Evolutionary conservation across 257 asterid species (phyloP).

Genomic region (Verbena officinalis): DNA sequence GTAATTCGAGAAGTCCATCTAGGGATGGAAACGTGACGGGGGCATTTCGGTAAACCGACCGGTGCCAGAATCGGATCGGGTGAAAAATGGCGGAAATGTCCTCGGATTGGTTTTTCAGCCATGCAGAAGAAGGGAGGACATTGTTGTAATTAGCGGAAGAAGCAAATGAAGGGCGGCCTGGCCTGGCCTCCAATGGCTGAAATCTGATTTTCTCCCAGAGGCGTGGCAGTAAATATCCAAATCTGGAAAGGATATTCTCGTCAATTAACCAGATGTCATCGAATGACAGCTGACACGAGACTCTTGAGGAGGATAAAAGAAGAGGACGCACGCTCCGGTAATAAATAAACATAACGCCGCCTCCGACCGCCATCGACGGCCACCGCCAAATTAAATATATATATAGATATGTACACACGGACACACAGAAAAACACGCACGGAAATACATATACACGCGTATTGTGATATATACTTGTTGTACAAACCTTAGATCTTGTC

Average conservation of each 20-base stretch:
- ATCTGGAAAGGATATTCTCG: slow-evolving; percentile 38
- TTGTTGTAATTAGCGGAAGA: slow-evolving; percentile 18
- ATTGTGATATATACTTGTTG: neutral
- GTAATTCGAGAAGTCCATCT: slow-evolving; percentile 9
- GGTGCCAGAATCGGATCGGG: slow-evolving; percentile 25
- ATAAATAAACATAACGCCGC: slow-evolving; percentile 20
- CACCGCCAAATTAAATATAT: slow-evolving; percentile 16
- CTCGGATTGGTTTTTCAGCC: slow-evolving; percentile 15
- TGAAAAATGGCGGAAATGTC: slow-evolving; percentile 15
- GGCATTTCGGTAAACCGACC: slow-evolving; percentile 36
- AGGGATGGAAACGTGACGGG: slow-evolving; percentile 27
- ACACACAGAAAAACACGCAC: neutral
- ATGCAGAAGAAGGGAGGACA: slow-evolving; percentile 38
- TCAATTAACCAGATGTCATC: slow-evolving; percentile 29
- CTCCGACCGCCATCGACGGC: slow-evolving; percentile 29
- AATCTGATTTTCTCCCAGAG: slow-evolving; percentile 42
- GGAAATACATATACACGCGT: neutral
- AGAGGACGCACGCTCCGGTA: neutral
- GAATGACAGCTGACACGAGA: slow-evolving; percentile 39
- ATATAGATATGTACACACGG: neutral
- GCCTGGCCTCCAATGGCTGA: slow-evolving; percentile 33
- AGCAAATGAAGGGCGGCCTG: slow-evolving; percentile 22
- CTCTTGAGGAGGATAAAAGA: no score
- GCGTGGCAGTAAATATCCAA: slow-evolving; percentile 40
- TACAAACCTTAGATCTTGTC: slow-evolving; percentile 70